Conservation (phyloP, 225 moss, liverwort and hornwort genomes). For the Takakia lepidozioides region DNA sequence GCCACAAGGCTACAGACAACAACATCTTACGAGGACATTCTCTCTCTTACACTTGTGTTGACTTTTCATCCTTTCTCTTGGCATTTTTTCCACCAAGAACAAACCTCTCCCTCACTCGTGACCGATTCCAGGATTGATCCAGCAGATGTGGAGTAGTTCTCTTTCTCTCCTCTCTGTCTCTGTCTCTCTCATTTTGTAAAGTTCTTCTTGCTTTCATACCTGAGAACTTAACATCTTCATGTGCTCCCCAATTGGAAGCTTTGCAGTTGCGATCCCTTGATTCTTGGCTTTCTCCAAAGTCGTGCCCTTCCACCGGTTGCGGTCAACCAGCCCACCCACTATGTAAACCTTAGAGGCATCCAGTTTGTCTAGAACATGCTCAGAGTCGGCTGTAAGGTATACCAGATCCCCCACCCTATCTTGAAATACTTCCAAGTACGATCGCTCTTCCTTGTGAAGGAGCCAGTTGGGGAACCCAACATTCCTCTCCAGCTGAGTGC, state of each 20-base stretch:
- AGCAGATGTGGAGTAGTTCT: too few species aligned
- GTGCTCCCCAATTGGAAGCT: slow-evolving; percentile 81
- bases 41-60: too few species aligned
- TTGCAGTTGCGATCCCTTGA: slow-evolving; percentile 87
- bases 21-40: too few species aligned
- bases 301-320: slow-evolving; percentile 91
- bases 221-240: slow-evolving; percentile 88
- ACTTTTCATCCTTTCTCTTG: too few species aligned
- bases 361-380: slow-evolving; percentile 54
- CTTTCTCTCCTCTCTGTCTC: too few species aligned
- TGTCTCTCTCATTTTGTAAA: neutral
- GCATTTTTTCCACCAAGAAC: too few species aligned
- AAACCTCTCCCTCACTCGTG: neutral
- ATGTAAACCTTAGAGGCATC: slow-evolving; percentile 79
- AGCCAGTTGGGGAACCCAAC: slow-evolving; percentile 93
- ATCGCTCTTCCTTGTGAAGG: slow-evolving; percentile 69
- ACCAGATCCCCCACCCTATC: slow-evolving; percentile 71
- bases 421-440: slow-evolving; percentile 74
- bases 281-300: slow-evolving; percentile 78
- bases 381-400: slow-evolving; percentile 91
- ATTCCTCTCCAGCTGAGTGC: slow-evolving; percentile 61
- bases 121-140: neutral
- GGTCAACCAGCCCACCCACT: slow-evolving; percentile 92
- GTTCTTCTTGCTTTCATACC: slow-evolving; percentile 17
- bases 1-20: too few species aligned